These are phyloP conservation scores for Parmales sp. DNA, from an alignment of 108 stramenopile species.

Conservation along the genomic window DNA sequence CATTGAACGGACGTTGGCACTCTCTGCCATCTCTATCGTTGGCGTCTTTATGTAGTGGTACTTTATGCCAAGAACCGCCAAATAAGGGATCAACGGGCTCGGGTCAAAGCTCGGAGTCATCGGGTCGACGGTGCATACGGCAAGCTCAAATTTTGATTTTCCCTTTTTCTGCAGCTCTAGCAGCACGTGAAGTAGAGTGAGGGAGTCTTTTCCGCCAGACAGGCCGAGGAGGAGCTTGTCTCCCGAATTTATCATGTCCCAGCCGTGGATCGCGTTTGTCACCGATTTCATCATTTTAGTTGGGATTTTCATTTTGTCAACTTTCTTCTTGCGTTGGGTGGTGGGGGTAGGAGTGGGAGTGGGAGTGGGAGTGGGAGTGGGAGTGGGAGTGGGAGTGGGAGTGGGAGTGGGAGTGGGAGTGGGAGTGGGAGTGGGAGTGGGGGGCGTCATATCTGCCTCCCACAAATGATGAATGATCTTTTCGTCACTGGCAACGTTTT, in stretches of 20 bases:
- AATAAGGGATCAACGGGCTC: conserved; percentile 87
- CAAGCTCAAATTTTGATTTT: conserved; percentile 81
- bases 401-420: not conserved
- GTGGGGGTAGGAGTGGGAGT: conserved; percentile 1
- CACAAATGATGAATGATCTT: not conserved
- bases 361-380: not conserved
- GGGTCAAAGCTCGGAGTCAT: conserved; percentile 95
- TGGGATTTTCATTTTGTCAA: no score
- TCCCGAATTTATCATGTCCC: conserved; percentile 83
- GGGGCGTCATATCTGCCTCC: not conserved
- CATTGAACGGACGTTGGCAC: conserved; percentile 66
- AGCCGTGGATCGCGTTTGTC: conserved; percentile 64
- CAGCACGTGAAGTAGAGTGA: conserved; percentile 84
- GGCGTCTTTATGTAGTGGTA: conserved; percentile 89
- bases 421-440: not conserved
- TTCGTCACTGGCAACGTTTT: not conserved
- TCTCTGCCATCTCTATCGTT: conserved; percentile 73
- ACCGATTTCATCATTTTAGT: conserved; percentile 64
- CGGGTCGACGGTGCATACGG: conserved; percentile 86
- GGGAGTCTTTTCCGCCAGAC: conserved; percentile 95
- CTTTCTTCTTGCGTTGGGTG: conserved; percentile 19
- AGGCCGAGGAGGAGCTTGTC: conserved; percentile 86
- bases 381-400: not conserved
- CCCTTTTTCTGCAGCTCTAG: conserved; percentile 73
- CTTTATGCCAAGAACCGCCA: conserved; percentile 83